Percentiles rank a stretch among this genome's conserved stretches.
Evolutionary conservation across 257 asterid species (phyloP).

Genomic region (Galeopsis tetrahit): DNA sequence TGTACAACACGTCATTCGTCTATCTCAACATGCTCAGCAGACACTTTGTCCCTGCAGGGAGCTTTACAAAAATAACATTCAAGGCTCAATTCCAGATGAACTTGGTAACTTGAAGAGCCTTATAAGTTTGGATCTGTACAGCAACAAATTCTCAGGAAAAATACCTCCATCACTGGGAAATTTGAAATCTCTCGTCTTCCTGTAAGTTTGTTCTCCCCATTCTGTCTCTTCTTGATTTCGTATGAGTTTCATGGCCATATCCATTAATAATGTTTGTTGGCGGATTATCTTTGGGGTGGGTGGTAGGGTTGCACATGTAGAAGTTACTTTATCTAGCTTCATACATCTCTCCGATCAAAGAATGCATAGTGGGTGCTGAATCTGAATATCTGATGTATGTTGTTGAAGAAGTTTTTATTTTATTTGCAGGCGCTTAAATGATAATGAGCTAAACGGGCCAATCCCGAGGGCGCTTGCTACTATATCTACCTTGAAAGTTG

Average conservation of each 20-base stretch:
- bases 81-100: conserved; percentile 71
- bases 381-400: background rate
- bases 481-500: conserved; percentile 71
- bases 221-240: background rate
- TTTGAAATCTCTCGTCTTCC: conserved; percentile 71
- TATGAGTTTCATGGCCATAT: background rate
- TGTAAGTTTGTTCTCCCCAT: conserved; percentile 51
- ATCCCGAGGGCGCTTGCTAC: conserved; percentile 62
- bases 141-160: conserved; percentile 71
- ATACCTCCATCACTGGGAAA: conserved; percentile 71
- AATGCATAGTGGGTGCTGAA: background rate
- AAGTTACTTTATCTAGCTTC: conserved; percentile 1
- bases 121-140: conserved; percentile 81
- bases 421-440: conserved; percentile 73
- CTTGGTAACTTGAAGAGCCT: conserved; percentile 76
- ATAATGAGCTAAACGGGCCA: conserved; percentile 65
- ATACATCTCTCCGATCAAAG: background rate
- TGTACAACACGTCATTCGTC: background rate
- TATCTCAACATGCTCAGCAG: conserved; percentile 5
- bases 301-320: background rate
- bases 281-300: background rate
- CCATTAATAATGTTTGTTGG: background rate
- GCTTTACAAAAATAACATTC: conserved; percentile 80
- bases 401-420: conserved; percentile 25
- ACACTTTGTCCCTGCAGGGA: conserved; percentile 53